Conservation (phyloP, 2,329 filamentous ascomycete species). For the Zasmidium cellare region DNA sequence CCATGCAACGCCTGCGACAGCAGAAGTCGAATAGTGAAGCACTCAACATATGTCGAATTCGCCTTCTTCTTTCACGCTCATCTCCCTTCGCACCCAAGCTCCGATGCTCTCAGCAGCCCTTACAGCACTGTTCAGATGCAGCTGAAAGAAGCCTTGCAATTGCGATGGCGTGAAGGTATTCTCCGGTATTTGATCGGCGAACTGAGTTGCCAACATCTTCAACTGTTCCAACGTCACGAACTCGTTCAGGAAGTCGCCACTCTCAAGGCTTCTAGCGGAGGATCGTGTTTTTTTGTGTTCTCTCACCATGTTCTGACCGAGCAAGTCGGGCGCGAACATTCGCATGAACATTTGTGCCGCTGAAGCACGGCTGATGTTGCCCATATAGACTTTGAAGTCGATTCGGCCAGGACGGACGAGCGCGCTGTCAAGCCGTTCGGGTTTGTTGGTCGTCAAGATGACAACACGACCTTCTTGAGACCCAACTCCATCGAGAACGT, state of each 20-base stretch:
- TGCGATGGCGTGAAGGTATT: conserved; percentile 26
- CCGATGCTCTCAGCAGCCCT: conserved; percentile 19
- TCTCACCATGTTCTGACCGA: conserved; percentile 12
- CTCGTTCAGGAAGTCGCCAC: conserved; percentile 12
- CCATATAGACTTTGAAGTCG: conserved; percentile 43
- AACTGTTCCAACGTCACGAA: conserved; percentile 25
- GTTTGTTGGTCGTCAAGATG: conserved; percentile 77
- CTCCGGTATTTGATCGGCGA: conserved; percentile 23
- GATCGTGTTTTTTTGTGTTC: neutral
- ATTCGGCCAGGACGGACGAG: conserved; percentile 71
- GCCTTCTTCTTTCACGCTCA: conserved; percentile 3
- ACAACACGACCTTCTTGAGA: conserved; percentile 74
- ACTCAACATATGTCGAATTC: conserved; percentile 6
- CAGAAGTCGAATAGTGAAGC: too few species aligned
- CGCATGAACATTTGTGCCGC: conserved; percentile 26
- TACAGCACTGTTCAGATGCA: conserved; percentile 22
- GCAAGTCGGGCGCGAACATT: conserved; percentile 27
- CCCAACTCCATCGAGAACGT: conserved; percentile 77
- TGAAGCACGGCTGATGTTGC: conserved; percentile 22
- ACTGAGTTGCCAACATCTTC: conserved; percentile 19
- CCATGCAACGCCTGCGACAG: too few species aligned
- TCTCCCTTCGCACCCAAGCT: conserved; percentile 21
- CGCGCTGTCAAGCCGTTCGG: conserved; percentile 69
- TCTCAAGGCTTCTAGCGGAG: neutral
- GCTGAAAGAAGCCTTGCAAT: conserved; percentile 27